Percentiles rank a stretch among this genome's conserved stretches.
Evolutionary conservation across 306 rosid species (phyloP).

Genomic region (Mimosa bimucronata): DNA sequence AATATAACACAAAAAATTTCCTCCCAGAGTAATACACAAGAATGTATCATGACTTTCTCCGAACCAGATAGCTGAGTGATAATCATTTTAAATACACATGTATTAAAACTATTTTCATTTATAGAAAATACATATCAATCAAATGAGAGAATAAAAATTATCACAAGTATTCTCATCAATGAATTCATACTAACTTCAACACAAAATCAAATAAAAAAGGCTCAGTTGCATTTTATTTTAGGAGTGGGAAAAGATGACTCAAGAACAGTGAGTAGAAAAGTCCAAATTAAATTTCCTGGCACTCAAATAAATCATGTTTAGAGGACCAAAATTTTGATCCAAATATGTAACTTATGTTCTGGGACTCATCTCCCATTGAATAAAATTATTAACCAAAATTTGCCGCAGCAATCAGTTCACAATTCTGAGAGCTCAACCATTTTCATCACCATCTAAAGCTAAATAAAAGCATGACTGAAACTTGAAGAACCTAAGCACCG

Average conservation of each 20-base stretch:
- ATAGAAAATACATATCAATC: background rate
- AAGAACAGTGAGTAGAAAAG: background rate
- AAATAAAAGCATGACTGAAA: slow-evolving; percentile 10
- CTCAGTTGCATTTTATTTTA: slow-evolving; percentile 10
- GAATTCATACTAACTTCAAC: background rate
- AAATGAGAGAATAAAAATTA: background rate
- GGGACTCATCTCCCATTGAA: slow-evolving; percentile 66
- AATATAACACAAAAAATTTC: background rate
- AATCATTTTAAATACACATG: background rate
- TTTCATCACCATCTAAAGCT: slow-evolving; percentile 86
- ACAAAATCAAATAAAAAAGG: background rate
- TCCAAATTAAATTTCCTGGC: slow-evolving; percentile 37
- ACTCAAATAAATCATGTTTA: slow-evolving; percentile 54
- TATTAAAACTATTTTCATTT: background rate
- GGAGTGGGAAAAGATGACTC: background rate
- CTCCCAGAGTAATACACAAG: background rate
- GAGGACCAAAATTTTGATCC: slow-evolving; percentile 40
- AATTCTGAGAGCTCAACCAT: slow-evolving; percentile 52
- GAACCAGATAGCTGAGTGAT: background rate
- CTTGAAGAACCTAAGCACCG: slow-evolving; percentile 49
- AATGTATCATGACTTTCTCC: background rate
- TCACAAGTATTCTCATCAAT: background rate
- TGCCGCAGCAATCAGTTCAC: slow-evolving; percentile 58
- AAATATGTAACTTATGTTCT: slow-evolving; percentile 38
- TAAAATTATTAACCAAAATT: slow-evolving; percentile 79